Percentiles rank a stretch among this genome's conserved stretches.
phyloP scores from a whole-genome alignment of 1,284 basidiomycete genomes.

The Marasmius oreades region DNA sequence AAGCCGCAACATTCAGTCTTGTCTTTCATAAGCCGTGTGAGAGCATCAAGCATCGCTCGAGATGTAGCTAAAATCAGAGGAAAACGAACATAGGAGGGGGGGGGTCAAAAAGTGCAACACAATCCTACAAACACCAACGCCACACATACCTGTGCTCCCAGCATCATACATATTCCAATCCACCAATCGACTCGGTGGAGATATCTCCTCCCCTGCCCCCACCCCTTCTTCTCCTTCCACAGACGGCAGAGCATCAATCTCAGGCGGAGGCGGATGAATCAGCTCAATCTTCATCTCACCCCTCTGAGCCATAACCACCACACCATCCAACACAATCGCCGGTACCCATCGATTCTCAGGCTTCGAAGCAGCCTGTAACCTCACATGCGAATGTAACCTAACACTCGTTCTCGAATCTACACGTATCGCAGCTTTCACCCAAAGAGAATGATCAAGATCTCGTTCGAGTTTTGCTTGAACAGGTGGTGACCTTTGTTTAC shows the following conservation, averaged over 20 bases:
- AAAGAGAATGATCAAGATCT: conserved; percentile 28
- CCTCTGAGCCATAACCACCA: conserved; percentile 45
- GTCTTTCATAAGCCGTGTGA: conserved; percentile 42
- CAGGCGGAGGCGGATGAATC: conserved; percentile 55
- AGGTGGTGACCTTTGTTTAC: conserved; percentile 35
- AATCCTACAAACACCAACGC: not conserved
- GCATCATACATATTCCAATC: conserved; percentile 64
- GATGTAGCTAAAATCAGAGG: conserved; percentile 42
- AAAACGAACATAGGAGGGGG: not conserved
- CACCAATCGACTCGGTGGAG: conserved; percentile 28
- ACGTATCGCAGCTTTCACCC: conserved; percentile 48
- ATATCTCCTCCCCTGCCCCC: not conserved
- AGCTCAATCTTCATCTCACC: conserved; percentile 53
- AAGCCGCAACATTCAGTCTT: conserved; percentile 45
- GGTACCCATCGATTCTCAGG: conserved; percentile 46
- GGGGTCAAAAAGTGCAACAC: too few relatives aligned
- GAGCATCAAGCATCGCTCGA: conserved; percentile 60
- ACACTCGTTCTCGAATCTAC: conserved; percentile 47
- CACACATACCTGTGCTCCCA: conserved; percentile 47
- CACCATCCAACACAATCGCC: conserved; percentile 47
- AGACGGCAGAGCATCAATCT: conserved; percentile 29
- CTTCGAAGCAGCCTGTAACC: conserved; percentile 53
- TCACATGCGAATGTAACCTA: conserved; percentile 59
- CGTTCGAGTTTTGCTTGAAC: conserved; percentile 33
- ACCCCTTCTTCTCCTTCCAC: not conserved